Conservation (phyloP, 2,329 filamentous ascomycete species). For the Alternaria conjuncta region DNA sequence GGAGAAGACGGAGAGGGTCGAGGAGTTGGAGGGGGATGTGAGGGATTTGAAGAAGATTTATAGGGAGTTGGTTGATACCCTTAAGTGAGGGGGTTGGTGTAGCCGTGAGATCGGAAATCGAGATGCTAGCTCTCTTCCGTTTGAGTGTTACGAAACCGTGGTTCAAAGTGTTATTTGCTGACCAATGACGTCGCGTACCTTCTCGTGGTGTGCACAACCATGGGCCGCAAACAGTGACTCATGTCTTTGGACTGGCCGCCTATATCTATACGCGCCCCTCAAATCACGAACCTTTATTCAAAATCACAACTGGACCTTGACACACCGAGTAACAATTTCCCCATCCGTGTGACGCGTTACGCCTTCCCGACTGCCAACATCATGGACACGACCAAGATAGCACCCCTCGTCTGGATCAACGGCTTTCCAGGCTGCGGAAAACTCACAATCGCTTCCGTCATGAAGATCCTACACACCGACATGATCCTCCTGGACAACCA, state of each 20-base stretch:
- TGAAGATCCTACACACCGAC: neutral
- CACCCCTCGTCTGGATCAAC: neutral
- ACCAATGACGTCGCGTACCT: neutral
- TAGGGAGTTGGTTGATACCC: slow-evolving; percentile 67
- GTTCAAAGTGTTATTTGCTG: neutral
- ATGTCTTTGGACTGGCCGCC: neutral
- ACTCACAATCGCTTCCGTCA: neutral
- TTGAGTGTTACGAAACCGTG: neutral
- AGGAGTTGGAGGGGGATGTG: slow-evolving; percentile 88
- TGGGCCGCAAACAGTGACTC: neutral
- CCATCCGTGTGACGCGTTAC: neutral
- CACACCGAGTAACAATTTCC: neutral
- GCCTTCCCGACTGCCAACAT: neutral
- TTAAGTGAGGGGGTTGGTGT: neutral
- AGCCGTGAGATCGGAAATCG: neutral
- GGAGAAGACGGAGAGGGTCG: slow-evolving; percentile 94
- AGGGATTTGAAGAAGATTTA: slow-evolving; percentile 96
- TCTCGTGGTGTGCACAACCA: neutral
- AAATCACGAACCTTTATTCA: neutral
- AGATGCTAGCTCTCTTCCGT: neutral
- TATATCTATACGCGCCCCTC: neutral
- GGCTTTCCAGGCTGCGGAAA: neutral
- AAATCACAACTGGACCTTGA: neutral
- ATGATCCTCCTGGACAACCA: neutral
- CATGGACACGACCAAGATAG: neutral